Evolutionary conservation across 352 stramenopile species (phyloP), one percentile per base, ranked within the genome.

Genomic region (Phytophthora nicotianae): DNA sequence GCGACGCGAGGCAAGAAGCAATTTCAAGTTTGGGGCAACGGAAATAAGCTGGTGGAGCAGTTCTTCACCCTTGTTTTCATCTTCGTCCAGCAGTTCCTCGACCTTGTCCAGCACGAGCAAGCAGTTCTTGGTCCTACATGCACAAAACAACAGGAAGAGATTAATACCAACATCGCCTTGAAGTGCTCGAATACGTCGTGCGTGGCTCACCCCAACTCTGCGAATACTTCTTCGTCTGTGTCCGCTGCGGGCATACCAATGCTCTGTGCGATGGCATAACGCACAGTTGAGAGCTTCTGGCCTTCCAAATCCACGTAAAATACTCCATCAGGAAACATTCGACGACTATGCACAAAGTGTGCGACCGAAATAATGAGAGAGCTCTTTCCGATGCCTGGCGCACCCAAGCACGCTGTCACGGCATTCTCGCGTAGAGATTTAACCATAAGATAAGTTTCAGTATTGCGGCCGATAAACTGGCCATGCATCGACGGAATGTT

Each of bases 301-400:
- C 83, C 83, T 77, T 94, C 85, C 26, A 94, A 62, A 49, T 94
- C 85, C 19, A 94, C 83, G 60, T 94, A 94, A 50, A 89, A 94
- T 7, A 94, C 78, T 23, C 83, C 85, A 41, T 94, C 85, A 23
- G 83, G 74, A 52, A 91, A 89, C 74, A 91, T 90, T 16, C 81
- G 77, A 7, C 85, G 79, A 57, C 82, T 89, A 53, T 92, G 80
- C 1, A 88, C 81, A 50, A 90, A 94, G 43, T 94, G 85, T 14
- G 83, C 85, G 19, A 90, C 83, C 0, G 85, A 91, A 23, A 94
- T 90, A 52, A 87, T 83, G 21, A 94, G 78, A 19, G 85, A 94
- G 48, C 81, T 91, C 55, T 93, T 94, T 35, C 85, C 85, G 20
- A 94, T 94, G 10, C 83, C 85, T 38, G 85, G 85, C 2, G 83